phyloP scores from a whole-genome alignment of 2,329 filamentous ascomycete species.

The Pseudopithomyces chartarum region DNA sequence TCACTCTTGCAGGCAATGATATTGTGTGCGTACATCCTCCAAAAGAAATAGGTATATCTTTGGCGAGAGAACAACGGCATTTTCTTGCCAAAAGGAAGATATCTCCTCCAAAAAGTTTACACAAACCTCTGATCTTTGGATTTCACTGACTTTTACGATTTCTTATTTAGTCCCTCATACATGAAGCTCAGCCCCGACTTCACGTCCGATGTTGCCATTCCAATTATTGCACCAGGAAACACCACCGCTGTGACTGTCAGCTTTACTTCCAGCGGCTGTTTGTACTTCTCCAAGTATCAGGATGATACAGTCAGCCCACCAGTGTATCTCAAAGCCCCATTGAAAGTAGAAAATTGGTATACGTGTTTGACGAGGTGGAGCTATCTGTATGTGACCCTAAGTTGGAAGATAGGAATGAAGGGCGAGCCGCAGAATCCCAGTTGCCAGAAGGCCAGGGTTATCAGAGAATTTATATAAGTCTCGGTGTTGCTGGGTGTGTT shows the following conservation, averaged over 20 bases:
- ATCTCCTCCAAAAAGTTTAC: too few relatives aligned
- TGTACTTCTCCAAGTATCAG: conserved; percentile 43
- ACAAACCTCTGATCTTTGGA: too few relatives aligned
- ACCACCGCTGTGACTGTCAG: conserved; percentile 29
- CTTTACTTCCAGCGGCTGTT: conserved; percentile 43
- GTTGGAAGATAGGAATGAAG: conserved; percentile 46
- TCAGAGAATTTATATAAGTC: conserved; percentile 28
- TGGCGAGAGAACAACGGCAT: too few relatives aligned
- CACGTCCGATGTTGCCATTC: conserved; percentile 47
- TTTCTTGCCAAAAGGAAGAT: too few relatives aligned
- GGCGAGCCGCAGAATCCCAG: conserved; percentile 49
- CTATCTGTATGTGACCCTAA: conserved; percentile 48
- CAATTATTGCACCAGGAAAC: conserved; percentile 42
- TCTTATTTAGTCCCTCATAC: conserved; percentile 16
- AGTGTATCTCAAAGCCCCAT: conserved; percentile 1
- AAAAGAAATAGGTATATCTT: too few relatives aligned
- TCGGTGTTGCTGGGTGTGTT: not conserved
- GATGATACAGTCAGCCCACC: conserved; percentile 46
- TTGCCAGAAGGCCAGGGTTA: conserved; percentile 48
- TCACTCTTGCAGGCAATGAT: conserved; percentile 9
- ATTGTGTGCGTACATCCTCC: conserved; percentile 1
- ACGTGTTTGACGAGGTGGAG: conserved; percentile 45
- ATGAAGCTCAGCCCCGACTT: conserved; percentile 38
- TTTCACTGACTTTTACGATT: too few relatives aligned
- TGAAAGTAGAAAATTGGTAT: conserved; percentile 48